Evolutionary conservation across 1,284 basidiomycete species (phyloP).

Genomic region (Pascua sp.): DNA sequence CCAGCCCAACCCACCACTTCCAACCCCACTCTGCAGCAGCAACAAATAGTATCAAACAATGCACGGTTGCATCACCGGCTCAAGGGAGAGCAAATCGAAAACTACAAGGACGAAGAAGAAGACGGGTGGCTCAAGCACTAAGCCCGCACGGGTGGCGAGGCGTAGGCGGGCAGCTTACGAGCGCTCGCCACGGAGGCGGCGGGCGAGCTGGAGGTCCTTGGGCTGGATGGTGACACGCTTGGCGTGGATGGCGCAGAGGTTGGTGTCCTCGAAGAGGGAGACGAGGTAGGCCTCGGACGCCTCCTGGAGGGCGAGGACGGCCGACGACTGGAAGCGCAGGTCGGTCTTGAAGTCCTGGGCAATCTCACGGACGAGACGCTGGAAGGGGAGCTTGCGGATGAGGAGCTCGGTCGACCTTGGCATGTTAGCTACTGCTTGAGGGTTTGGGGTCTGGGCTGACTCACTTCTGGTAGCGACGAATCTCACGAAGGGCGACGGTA

Average conservation of each 20-base stretch:
- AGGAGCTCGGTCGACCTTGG: constrained; percentile 73
- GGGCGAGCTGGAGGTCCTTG: constrained; percentile 74
- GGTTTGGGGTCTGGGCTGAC: constrained; percentile 3
- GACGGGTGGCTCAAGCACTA: not conserved
- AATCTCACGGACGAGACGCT: constrained; percentile 76
- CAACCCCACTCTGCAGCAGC: no score
- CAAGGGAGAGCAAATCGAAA: constrained; percentile 22
- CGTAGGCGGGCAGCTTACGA: constrained; percentile 55
- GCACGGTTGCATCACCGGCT: constrained; percentile 18
- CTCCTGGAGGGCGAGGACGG: constrained; percentile 85
- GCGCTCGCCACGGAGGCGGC: constrained; percentile 73
- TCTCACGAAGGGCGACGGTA: constrained; percentile 58
- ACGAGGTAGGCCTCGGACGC: constrained; percentile 90
- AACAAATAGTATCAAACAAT: not conserved
- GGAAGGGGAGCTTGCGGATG: constrained; percentile 89
- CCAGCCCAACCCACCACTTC: no score
- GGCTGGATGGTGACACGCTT: constrained; percentile 80
- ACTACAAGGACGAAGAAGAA: not conserved
- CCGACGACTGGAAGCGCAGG: constrained; percentile 88
- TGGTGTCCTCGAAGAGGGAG: constrained; percentile 68
- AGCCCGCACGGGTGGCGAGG: not conserved
- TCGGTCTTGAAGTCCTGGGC: constrained; percentile 71
- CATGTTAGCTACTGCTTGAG: not conserved
- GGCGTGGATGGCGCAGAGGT: constrained; percentile 87
- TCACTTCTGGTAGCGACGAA: constrained; percentile 57